A percentile compares a stretch with the other conserved stretches of the same genome.
These are phyloP conservation scores for Cyberlindnera amylophila DNA, from an alignment of 805 yeast genomes.

Conservation along the genomic window DNA sequence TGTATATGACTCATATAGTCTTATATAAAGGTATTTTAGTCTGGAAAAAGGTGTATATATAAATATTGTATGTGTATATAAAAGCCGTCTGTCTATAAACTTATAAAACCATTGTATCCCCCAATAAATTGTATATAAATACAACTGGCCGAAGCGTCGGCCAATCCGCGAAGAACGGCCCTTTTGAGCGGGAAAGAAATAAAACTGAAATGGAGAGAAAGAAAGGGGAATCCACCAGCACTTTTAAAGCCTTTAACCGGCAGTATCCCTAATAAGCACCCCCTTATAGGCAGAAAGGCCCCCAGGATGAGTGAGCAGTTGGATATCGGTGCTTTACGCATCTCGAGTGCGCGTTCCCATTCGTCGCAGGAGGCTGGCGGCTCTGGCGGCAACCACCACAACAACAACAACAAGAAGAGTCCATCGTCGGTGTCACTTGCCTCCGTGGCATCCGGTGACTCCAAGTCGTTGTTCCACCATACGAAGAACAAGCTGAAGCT, in stretches of 20 bases:
- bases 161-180: no score
- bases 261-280: background rate
- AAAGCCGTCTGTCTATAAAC: no score
- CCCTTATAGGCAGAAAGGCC: background rate
- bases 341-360: background rate
- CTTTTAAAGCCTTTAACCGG: no score
- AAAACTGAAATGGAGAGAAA: no score
- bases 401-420: conserved; percentile 8
- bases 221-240: no score
- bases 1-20: no score
- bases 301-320: background rate
- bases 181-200: conserved; percentile 1
- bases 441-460: conserved; percentile 8
- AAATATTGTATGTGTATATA: no score
- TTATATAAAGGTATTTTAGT: no score
- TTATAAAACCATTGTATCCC: no score
- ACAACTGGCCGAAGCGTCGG: no score
- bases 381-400: background rate
- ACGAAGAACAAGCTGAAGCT: conserved; percentile 17
- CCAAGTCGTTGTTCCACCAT: conserved; percentile 12
- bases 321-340: background rate
- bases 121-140: no score
- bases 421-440: conserved; percentile 12
- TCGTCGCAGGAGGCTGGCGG: background rate
- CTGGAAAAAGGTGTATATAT: no score